Base-by-base conservation (phyloP, 768 basidiomycete genomes). In the Agrocybe praecox region DNA sequence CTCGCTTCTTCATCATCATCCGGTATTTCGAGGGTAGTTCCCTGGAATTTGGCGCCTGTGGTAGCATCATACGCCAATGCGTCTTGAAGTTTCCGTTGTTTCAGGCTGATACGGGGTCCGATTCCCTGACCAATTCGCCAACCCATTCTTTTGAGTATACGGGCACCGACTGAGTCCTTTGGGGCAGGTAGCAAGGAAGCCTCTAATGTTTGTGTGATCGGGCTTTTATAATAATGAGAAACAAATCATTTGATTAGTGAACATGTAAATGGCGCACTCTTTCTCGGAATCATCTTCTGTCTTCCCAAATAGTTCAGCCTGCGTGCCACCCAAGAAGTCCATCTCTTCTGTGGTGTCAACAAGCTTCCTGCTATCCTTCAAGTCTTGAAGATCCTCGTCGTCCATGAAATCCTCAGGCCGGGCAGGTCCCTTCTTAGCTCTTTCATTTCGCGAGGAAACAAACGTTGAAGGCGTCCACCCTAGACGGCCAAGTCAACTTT, bases 331-430 rank as follows among this genome's bases (percentile, higher is more conserved):
- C 0, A 84, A 69, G 44, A 87, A 72, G 61, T 89, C 85, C 81
- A 88, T 89, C 62, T 90, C 83, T 33, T 96, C 90, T 12, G 88
- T 87, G 34, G 88, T 90, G 65, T 92, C 89, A 3, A 94, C 84
- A 9, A 97, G 70, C 18, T 81, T 84, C 62, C 87, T 80, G 61
- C 83, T 84, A 40, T 94, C 92, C 32, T 81, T 84, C 57, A 90
- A 71, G 59, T 93, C 93, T 45, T 90, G 86, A 15, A 98, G 76
- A 69, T 98, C 97, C 73, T 99, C 97, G 43, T 98, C 97, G 74
- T 99, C 97, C 97, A 99, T 98, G 68, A 93, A 98, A 68, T 97
- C 94, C 72, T 96, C 93, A 0, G 94, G 89, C 29, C 81, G 80
- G n/a, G 80, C 73, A 2, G 72, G 74, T 63, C 83, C 79, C 62